A percentile compares a stretch with the other conserved stretches of the same genome.
Evolutionary conservation across 352 stramenopile genomes (phyloP).

Genomic region (Phytophthora ramorum): DNA sequence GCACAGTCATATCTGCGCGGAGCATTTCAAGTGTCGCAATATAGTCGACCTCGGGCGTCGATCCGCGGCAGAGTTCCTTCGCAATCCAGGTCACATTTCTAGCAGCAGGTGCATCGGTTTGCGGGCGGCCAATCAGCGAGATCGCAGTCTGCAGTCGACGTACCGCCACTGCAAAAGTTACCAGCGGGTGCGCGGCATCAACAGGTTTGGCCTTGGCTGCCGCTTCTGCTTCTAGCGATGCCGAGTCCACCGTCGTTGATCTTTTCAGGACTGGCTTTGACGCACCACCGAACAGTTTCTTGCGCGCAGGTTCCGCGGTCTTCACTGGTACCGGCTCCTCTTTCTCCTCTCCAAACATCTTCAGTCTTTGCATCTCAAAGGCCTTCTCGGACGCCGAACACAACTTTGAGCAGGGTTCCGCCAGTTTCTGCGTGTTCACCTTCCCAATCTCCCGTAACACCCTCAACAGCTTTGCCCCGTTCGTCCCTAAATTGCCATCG

Average conservation of each 20-base stretch:
- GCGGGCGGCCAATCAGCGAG: constrained; percentile 44
- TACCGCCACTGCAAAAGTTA: constrained; percentile 38
- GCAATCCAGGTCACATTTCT: constrained; percentile 63
- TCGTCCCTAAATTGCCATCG: constrained; percentile 43
- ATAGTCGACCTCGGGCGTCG: constrained; percentile 51
- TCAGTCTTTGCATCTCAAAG: constrained; percentile 58
- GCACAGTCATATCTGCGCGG: constrained; percentile 76
- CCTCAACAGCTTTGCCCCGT: constrained; percentile 53
- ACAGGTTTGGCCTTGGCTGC: constrained; percentile 18
- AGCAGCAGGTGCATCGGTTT: constrained; percentile 38
- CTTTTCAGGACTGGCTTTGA: constrained; percentile 31
- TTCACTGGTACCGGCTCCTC: constrained; percentile 9
- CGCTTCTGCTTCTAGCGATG: constrained; percentile 34
- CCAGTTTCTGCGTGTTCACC: constrained; percentile 45
- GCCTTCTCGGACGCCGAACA: constrained; percentile 46
- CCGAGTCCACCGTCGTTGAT: constrained; percentile 39
- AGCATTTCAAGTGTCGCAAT: constrained; percentile 85
- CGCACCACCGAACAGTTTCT: constrained; percentile 29
- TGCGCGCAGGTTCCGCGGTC: constrained; percentile 6
- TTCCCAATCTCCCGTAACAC: constrained; percentile 49
- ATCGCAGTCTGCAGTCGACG: constrained; percentile 44
- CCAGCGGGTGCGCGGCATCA: constrained; percentile 24
- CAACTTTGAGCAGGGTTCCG: constrained; percentile 49
- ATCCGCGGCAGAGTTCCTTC: constrained; percentile 56
- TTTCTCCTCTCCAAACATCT: constrained; percentile 47